Conservation (phyloP, 345 rosid species). For the Melaleuca quinquenervia region DNA sequence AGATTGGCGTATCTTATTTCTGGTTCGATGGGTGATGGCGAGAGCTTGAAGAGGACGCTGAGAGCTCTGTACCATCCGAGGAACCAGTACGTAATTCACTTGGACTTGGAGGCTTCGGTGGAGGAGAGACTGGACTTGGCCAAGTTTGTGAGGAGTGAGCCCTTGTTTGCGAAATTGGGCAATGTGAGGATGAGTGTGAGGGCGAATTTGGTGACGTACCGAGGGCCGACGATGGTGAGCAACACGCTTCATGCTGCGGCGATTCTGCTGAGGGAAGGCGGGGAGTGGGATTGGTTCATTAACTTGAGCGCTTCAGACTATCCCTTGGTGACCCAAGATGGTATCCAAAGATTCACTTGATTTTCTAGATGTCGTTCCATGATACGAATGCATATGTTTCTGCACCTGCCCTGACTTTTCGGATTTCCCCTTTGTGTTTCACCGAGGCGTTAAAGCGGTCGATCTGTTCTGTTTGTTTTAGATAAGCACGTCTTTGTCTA, state of each 20-base stretch:
- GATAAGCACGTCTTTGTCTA: neutral
- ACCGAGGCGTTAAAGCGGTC: neutral
- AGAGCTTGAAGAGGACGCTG: slow-evolving; percentile 56
- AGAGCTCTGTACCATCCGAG: slow-evolving; percentile 84
- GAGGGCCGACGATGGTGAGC: slow-evolving; percentile 91
- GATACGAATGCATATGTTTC: neutral
- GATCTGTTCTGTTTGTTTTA: neutral
- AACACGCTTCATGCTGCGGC: slow-evolving; percentile 87
- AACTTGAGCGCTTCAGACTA: slow-evolving; percentile 92
- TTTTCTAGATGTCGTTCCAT: neutral
- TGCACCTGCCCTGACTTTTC: neutral
- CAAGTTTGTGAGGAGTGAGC: slow-evolving; percentile 40
- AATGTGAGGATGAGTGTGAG: slow-evolving; percentile 61
- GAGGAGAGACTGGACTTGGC: slow-evolving; percentile 69
- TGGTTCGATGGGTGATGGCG: slow-evolving; percentile 71
- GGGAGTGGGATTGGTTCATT: slow-evolving; percentile 92
- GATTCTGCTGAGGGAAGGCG: slow-evolving; percentile 60
- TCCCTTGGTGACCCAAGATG: slow-evolving; percentile 89
- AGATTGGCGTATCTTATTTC: slow-evolving; percentile 70
- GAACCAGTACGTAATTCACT: slow-evolving; percentile 68
- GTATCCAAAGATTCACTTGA: slow-evolving; percentile 15
- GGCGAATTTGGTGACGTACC: slow-evolving; percentile 79
- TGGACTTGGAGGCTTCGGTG: slow-evolving; percentile 69
- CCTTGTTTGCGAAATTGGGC: slow-evolving; percentile 40
- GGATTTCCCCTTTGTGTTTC: neutral